A percentile compares a stretch with the other conserved stretches of the same genome.
Evolutionary conservation across 768 basidiomycete species (phyloP).

Genomic region (Tylopilus felleus): DNA sequence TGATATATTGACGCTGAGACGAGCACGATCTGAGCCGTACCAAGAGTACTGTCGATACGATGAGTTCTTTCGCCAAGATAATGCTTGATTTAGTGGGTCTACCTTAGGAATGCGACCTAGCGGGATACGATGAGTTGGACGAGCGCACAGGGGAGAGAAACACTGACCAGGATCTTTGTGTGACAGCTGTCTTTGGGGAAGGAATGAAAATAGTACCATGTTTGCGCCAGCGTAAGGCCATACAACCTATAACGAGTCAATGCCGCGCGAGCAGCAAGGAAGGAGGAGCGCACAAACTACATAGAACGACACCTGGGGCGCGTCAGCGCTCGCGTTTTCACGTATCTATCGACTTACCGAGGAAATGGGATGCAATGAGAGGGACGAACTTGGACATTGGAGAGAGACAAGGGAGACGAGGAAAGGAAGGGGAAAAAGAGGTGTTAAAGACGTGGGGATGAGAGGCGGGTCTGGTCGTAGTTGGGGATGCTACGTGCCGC

Average conservation of each 20-base stretch:
- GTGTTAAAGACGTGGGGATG: slow-evolving; percentile 7
- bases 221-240: slow-evolving; percentile 35
- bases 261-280: background rate
- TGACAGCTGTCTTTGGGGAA: slow-evolving; percentile 28
- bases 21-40: slow-evolving; percentile 29
- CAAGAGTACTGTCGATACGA: slow-evolving; percentile 15
- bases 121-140: background rate
- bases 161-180: slow-evolving; percentile 33
- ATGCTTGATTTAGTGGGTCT: background rate
- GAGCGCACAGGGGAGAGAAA: background rate
- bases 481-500: slow-evolving; percentile 27
- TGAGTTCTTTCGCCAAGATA: background rate
- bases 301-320: slow-evolving; percentile 29
- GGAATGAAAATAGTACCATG: slow-evolving; percentile 32
- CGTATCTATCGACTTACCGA: slow-evolving; percentile 14
- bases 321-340: slow-evolving; percentile 2
- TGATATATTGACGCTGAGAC: slow-evolving; percentile 32
- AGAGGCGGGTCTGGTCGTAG: slow-evolving; percentile 5
- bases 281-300: slow-evolving; percentile 26
- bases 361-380: slow-evolving; percentile 29
- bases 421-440: background rate
- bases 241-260: slow-evolving; percentile 28
- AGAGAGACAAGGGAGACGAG: background rate
- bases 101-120: slow-evolving; percentile 32
- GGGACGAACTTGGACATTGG: slow-evolving; percentile 17